A percentile compares a stretch with the other conserved stretches of the same genome.
Evolutionary conservation across 257 asterid species (phyloP).

Genomic region (Cinchona pubescens): DNA sequence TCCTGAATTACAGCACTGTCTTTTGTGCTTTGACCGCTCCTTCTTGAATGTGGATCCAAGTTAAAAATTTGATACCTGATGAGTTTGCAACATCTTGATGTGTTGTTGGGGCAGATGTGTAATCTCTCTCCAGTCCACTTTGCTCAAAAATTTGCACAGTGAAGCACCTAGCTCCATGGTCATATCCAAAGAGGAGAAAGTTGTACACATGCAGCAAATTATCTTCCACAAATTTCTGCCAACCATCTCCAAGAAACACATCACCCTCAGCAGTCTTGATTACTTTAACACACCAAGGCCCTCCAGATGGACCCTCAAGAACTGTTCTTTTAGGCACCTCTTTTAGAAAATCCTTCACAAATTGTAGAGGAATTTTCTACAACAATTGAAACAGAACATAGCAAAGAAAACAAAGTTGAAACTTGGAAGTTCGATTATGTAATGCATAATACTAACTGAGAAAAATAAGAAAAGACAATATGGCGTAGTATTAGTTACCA

Average conservation of each 20-base stretch:
- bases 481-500: not conserved
- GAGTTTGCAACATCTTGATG: slow-evolving; percentile 3
- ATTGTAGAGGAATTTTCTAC: slow-evolving; percentile 10
- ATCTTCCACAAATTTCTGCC: slow-evolving; percentile 11
- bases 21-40: not conserved
- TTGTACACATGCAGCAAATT: not conserved
- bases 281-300: slow-evolving; percentile 2
- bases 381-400: not conserved
- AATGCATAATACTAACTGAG: not conserved
- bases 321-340: not conserved
- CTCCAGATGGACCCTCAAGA: slow-evolving; percentile 6
- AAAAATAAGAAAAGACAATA: not conserved
- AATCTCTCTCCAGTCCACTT: slow-evolving; percentile 2
- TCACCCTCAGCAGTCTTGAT: not conserved
- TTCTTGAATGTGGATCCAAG: not conserved
- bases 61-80: not conserved
- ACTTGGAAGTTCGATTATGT: too few relatives aligned
- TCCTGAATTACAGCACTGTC: not conserved
- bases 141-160: not conserved
- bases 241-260: slow-evolving; percentile 8
- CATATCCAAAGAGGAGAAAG: slow-evolving; percentile 11
- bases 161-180: slow-evolving; percentile 5
- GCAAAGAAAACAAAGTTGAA: not conserved
- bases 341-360: not conserved
- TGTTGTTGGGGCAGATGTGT: not conserved